A percentile compares a stretch with the other conserved stretches of the same genome.
Conservation (phyloP, 2,329 filamentous ascomycete species). For the Penicillium concentricum region DNA sequence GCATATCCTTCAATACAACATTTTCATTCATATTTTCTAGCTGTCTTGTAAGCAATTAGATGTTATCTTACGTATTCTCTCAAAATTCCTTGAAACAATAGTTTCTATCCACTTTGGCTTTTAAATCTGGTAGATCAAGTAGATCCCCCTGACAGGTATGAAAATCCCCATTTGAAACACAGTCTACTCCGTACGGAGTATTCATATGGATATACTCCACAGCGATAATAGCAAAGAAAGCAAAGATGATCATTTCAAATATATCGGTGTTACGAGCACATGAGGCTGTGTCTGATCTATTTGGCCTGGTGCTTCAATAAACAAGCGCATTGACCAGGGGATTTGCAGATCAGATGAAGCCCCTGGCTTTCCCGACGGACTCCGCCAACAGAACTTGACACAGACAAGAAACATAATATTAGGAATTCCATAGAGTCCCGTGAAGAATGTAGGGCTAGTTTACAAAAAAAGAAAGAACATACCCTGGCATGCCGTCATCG, state of each 20-base stretch:
- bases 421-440: not conserved
- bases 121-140: not conserved
- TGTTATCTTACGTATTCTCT: not conserved
- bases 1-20: no score
- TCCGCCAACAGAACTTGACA: not conserved
- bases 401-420: not conserved
- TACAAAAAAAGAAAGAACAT: not conserved
- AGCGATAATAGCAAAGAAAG: not conserved
- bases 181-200: not conserved
- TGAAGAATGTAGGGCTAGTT: not conserved
- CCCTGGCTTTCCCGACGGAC: slow-evolving; percentile 2
- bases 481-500: not conserved
- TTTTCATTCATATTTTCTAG: not conserved
- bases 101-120: not conserved
- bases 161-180: not conserved
- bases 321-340: slow-evolving; percentile 12
- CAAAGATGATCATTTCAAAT: not conserved
- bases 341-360: slow-evolving; percentile 10
- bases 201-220: not conserved
- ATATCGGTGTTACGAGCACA: slow-evolving; percentile 1
- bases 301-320: slow-evolving; percentile 16
- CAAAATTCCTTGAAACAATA: not conserved
- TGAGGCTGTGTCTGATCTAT: slow-evolving; percentile 4
- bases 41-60: not conserved
- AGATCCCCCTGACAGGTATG: slow-evolving; percentile 1